phyloP scores from a whole-genome alignment of 2,329 filamentous ascomycete species.

The Xylariaceae sp. region DNA sequence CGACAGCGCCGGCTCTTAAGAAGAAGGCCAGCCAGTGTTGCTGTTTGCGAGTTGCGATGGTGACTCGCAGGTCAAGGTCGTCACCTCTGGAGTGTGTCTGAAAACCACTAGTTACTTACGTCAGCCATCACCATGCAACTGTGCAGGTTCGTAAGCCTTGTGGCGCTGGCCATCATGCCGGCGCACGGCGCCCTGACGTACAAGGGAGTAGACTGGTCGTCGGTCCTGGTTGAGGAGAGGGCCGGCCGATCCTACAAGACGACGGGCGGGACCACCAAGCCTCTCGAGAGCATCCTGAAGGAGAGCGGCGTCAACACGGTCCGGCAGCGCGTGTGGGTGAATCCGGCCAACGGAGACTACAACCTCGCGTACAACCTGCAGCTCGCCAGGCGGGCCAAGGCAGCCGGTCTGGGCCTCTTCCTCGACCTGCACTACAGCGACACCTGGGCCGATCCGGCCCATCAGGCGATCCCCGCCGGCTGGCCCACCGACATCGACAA shows the following conservation, averaged over 20 bases:
- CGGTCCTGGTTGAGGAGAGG: constrained; percentile 56
- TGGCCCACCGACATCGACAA: constrained; percentile 58
- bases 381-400: constrained; percentile 59
- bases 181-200: constrained; percentile 48
- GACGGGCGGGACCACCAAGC: constrained; percentile 43
- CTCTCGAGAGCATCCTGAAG: constrained; percentile 59
- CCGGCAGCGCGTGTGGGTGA: constrained; percentile 68
- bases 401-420: constrained; percentile 55
- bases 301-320: constrained; percentile 62
- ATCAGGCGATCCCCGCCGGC: constrained; percentile 56
- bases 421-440: constrained; percentile 64
- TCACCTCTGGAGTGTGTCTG: too few relatives aligned
- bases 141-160: constrained; percentile 17
- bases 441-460: constrained; percentile 63
- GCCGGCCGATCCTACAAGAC: constrained; percentile 58
- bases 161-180: constrained; percentile 14
- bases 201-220: constrained; percentile 67
- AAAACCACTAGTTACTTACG: not conserved
- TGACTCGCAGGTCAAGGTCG: constrained; percentile 2
- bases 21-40: not conserved
- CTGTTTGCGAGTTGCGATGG: not conserved
- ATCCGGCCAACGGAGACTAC: constrained; percentile 58
- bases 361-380: constrained; percentile 65
- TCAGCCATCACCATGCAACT: constrained; percentile 19
- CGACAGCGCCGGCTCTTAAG: not conserved